These are phyloP conservation scores for Beauveria brongniartii DNA, from an alignment of 2,329 filamentous ascomycete species.

Conservation along the genomic window DNA sequence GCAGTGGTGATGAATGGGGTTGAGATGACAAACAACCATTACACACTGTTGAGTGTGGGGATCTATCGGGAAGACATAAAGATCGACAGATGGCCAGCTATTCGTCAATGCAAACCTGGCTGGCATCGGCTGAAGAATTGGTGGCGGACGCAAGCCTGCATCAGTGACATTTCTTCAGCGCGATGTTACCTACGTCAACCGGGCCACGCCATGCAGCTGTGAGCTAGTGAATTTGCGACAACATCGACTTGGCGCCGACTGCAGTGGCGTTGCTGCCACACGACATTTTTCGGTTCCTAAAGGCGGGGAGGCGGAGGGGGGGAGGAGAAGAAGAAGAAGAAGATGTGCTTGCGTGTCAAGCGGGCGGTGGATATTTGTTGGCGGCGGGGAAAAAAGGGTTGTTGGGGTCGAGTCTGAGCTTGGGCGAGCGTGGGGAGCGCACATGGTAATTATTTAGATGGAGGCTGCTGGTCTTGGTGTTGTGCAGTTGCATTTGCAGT, in stretches of 20 bases:
- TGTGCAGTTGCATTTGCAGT: too few relatives aligned
- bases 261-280: neutral
- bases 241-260: neutral
- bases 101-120: neutral
- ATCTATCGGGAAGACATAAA: neutral
- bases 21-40: neutral
- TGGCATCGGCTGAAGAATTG: neutral
- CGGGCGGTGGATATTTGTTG: neutral
- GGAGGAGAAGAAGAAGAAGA: too few relatives aligned
- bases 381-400: neutral
- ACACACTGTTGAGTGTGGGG: neutral
- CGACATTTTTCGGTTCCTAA: neutral
- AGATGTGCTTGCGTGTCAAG: neutral
- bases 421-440: neutral
- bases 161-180: neutral
- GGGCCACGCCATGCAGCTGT: neutral
- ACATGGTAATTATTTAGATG: neutral
- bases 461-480: too few relatives aligned
- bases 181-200: neutral
- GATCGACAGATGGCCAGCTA: neutral
- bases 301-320: neutral
- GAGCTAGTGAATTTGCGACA: neutral
- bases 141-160: neutral
- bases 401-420: neutral
- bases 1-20: neutral